These are phyloP conservation scores for Candida tammaniensis DNA, from an alignment of 805 yeast species.

Conservation along the genomic window DNA sequence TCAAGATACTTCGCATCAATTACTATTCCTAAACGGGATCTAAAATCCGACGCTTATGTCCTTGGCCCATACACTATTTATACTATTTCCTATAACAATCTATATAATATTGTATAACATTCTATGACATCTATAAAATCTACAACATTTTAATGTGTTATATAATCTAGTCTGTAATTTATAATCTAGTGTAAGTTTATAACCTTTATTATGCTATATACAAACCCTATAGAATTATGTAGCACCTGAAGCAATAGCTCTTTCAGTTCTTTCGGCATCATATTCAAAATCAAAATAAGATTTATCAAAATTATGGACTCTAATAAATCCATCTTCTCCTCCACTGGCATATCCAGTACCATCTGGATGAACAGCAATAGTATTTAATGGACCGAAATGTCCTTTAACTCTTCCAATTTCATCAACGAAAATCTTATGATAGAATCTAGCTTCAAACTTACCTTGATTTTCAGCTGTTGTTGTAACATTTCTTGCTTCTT, in stretches of 20 bases:
- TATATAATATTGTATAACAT: too few species aligned
- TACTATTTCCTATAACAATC: too few species aligned
- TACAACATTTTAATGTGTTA: too few species aligned
- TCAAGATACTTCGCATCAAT: neutral
- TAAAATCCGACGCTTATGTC: too few species aligned
- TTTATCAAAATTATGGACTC: conserved; percentile 91
- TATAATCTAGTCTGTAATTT: neutral
- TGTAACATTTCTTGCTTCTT: conserved; percentile 97
- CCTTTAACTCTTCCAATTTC: conserved; percentile 97
- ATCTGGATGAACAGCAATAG: conserved; percentile 89
- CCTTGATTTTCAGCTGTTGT: conserved; percentile 94
- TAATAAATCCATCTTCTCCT: conserved; percentile 96
- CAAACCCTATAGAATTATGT: conserved; percentile 5
- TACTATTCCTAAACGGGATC: neutral
- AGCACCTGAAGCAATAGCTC: conserved; percentile 15
- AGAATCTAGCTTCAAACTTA: conserved; percentile 93
- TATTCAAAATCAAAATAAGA: conserved; percentile 89
- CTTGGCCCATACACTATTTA: too few species aligned
- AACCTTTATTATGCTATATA: too few species aligned
- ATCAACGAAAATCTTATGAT: conserved; percentile 91
- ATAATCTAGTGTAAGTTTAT: neutral
- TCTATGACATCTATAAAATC: too few species aligned
- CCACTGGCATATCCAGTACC: conserved; percentile 95
- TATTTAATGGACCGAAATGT: conserved; percentile 97
- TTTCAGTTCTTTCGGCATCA: conserved; percentile 83